These are phyloP conservation scores for Diaporthe citri DNA, from an alignment of 2,329 filamentous ascomycete genomes.

Conservation along the genomic window DNA sequence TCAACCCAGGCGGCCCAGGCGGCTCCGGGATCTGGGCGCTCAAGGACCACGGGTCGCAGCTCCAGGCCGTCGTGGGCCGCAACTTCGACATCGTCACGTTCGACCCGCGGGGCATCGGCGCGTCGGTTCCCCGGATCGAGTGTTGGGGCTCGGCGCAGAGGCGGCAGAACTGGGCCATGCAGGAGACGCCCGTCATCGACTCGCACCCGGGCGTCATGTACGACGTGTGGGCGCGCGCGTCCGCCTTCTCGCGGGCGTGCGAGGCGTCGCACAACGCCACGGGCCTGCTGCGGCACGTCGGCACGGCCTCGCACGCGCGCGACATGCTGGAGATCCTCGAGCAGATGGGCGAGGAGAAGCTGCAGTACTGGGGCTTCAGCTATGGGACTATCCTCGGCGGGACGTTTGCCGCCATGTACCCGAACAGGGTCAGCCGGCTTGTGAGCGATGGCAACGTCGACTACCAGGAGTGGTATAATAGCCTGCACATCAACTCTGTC, in stretches of 20 bases:
- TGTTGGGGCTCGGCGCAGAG: slow-evolving; percentile 62
- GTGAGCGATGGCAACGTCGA: slow-evolving; percentile 66
- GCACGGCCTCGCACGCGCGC: slow-evolving; percentile 59
- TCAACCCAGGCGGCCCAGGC: slow-evolving; percentile 61
- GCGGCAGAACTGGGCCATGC: slow-evolving; percentile 57
- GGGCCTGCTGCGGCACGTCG: slow-evolving; percentile 55
- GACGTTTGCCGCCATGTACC: slow-evolving; percentile 65
- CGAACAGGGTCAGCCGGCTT: slow-evolving; percentile 62
- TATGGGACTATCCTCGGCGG: slow-evolving; percentile 67
- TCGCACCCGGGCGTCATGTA: slow-evolving; percentile 60
- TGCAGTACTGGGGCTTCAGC: slow-evolving; percentile 68
- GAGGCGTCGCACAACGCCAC: slow-evolving; percentile 53
- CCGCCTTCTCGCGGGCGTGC: slow-evolving; percentile 58
- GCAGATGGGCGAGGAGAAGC: slow-evolving; percentile 55
- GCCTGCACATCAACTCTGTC: slow-evolving; percentile 60
- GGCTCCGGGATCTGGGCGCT: slow-evolving; percentile 58
- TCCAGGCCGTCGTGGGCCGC: slow-evolving; percentile 61
- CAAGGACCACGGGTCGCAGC: slow-evolving; percentile 48
- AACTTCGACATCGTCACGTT: slow-evolving; percentile 65
- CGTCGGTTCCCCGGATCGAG: slow-evolving; percentile 63
- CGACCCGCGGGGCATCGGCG: slow-evolving; percentile 65
- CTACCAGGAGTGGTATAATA: slow-evolving; percentile 66
- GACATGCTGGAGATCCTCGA: slow-evolving; percentile 63
- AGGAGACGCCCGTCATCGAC: slow-evolving; percentile 60
- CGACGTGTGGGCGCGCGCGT: slow-evolving; percentile 58